A percentile compares a stretch with the other conserved stretches of the same genome.
phyloP scores from a whole-genome alignment of 495 filamentous ascomycete genomes.

The Aspergillus heteromorphus region DNA sequence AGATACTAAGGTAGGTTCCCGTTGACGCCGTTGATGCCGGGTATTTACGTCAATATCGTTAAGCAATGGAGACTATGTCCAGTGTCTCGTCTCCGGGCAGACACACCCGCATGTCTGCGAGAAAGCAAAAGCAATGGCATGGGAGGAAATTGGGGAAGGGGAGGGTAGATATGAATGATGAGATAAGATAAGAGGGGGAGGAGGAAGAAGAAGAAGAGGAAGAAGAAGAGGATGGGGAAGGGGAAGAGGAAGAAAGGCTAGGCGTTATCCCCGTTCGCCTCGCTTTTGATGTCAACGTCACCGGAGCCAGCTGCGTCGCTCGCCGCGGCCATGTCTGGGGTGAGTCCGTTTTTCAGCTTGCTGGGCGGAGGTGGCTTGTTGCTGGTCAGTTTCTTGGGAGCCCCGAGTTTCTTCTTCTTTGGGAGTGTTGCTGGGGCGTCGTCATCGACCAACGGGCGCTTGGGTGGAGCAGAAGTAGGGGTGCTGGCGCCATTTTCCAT shows the following conservation, averaged over 20 bases:
- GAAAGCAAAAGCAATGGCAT: slow-evolving; percentile 2
- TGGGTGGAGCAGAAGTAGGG: slow-evolving; percentile 32
- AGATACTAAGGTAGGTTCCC: slow-evolving; percentile 16
- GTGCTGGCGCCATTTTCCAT: slow-evolving; percentile 33
- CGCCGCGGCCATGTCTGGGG: slow-evolving; percentile 19
- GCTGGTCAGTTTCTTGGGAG: slow-evolving; percentile 33
- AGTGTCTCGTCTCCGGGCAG: slow-evolving; percentile 11
- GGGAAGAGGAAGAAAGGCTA: background rate
- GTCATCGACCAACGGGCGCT: slow-evolving; percentile 36
- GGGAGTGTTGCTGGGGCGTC: slow-evolving; percentile 31
- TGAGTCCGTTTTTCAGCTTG: slow-evolving; percentile 39
- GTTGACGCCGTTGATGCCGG: slow-evolving; percentile 27
- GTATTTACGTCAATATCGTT: slow-evolving; percentile 28
- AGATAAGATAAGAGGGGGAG: no score
- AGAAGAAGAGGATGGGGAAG: background rate
- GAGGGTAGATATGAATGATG: no score
- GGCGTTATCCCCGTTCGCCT: slow-evolving; percentile 20
- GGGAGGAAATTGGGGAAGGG: no score
- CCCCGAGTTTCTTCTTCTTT: slow-evolving; percentile 44
- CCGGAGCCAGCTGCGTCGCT: slow-evolving; percentile 12
- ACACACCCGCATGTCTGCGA: slow-evolving; percentile 8
- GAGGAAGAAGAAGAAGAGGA: no score
- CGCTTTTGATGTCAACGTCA: slow-evolving; percentile 21
- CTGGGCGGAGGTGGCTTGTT: slow-evolving; percentile 35
- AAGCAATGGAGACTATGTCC: slow-evolving; percentile 21